Percentiles rank a stretch among this genome's conserved stretches.
Conservation (phyloP, 768 basidiomycete species). For the Rhizopogon vulgaris region DNA sequence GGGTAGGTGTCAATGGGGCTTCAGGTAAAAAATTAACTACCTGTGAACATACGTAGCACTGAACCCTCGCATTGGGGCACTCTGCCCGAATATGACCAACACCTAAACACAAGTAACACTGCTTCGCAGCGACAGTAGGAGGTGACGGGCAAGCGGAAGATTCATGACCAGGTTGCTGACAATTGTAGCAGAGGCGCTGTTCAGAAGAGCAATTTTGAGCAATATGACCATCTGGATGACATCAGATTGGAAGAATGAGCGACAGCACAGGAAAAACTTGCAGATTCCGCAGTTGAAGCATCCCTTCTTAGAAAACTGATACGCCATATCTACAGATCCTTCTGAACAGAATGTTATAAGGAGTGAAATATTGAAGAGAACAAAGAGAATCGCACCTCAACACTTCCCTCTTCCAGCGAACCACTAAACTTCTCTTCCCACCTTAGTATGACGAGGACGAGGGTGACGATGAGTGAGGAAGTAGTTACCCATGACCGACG, state of each 20-base stretch:
- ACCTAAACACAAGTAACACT: slow-evolving; percentile 91
- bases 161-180: slow-evolving; percentile 91
- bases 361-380: slow-evolving; percentile 7
- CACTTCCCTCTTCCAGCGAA: slow-evolving; percentile 70
- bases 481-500: slow-evolving; percentile 7
- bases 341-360: slow-evolving; percentile 20
- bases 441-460: slow-evolving; percentile 58
- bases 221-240: slow-evolving; percentile 74
- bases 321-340: slow-evolving; percentile 58
- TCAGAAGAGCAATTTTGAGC: slow-evolving; percentile 89
- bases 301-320: slow-evolving; percentile 79
- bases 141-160: slow-evolving; percentile 84
- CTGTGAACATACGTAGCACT: slow-evolving; percentile 60
- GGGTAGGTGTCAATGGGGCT: slow-evolving; percentile 2
- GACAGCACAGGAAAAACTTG: slow-evolving; percentile 34
- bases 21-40: slow-evolving; percentile 19
- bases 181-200: slow-evolving; percentile 90
- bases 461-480: slow-evolving; percentile 29
- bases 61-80: slow-evolving; percentile 73
- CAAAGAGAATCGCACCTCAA: slow-evolving; percentile 41
- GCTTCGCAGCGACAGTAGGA: slow-evolving; percentile 75
- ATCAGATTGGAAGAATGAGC: slow-evolving; percentile 12
- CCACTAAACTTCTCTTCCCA: slow-evolving; percentile 61
- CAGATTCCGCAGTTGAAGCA: slow-evolving; percentile 94
- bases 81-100: slow-evolving; percentile 89